phyloP scores from a whole-genome alignment of 139 green algal species.

The Eudorina sp. region DNA sequence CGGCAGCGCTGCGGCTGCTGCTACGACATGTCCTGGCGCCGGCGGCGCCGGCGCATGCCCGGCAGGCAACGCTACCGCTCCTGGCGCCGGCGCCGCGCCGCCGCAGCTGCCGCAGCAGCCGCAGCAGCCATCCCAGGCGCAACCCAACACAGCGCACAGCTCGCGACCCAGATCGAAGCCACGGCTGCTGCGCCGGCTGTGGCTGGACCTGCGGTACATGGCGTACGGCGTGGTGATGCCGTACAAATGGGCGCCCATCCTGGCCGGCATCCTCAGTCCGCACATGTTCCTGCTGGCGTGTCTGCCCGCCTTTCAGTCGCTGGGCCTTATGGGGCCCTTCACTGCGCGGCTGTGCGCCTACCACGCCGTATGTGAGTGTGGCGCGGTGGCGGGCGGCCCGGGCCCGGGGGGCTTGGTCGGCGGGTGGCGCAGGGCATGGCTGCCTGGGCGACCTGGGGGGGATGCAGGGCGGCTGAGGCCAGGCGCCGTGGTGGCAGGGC shows the following conservation, averaged over 20 bases:
- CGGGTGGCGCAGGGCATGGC: too few relatives aligned
- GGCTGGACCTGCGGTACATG: conserved; percentile 22
- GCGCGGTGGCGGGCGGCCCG: too few relatives aligned
- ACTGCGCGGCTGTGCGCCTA: conserved; percentile 18
- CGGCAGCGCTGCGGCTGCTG: not conserved
- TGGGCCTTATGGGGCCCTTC: conserved; percentile 37
- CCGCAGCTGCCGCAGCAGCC: not conserved
- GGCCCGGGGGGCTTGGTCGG: too few relatives aligned
- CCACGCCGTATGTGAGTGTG: conserved; percentile 39
- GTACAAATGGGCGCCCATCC: conserved; percentile 48
- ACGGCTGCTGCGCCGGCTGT: not conserved
- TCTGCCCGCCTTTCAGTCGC: conserved; percentile 18
- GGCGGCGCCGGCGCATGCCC: not conserved
- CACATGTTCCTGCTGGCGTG: conserved; percentile 45
- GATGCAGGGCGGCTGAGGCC: too few relatives aligned
- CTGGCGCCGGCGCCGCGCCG: not conserved
- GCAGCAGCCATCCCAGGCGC: not conserved
- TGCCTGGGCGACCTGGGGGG: too few relatives aligned
- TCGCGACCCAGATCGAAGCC: not conserved
- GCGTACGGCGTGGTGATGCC: not conserved
- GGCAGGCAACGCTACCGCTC: not conserved
- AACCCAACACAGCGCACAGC: not conserved
- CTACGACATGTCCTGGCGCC: not conserved
- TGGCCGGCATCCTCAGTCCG: conserved; percentile 26
- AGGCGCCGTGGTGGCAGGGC: too few relatives aligned